Percentiles rank a stretch among this genome's conserved stretches.
phyloP scores from a whole-genome alignment of 345 rosid species.

The Bruguiera parviflora region DNA sequence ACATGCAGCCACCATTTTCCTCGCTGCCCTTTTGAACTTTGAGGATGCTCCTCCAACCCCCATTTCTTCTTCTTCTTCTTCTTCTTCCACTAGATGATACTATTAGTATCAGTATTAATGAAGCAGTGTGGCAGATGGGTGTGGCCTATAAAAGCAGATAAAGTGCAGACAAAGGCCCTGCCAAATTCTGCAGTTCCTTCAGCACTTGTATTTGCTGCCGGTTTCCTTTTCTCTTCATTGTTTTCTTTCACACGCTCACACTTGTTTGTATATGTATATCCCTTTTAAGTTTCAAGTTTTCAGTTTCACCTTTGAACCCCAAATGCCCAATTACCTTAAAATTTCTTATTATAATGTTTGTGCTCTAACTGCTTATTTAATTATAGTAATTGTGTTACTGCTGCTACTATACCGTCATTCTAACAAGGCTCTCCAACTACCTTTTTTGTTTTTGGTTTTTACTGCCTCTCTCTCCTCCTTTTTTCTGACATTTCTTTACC shows the following conservation, averaged over 20 bases:
- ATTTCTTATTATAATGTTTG: too few relatives aligned
- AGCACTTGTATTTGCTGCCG: background rate
- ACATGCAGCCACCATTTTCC: conserved; percentile 67
- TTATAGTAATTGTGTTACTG: too few relatives aligned
- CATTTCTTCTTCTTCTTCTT: conserved; percentile 17
- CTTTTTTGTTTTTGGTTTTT: background rate
- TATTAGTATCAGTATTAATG: background rate
- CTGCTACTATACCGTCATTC: background rate
- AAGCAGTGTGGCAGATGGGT: background rate
- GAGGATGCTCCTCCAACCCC: conserved; percentile 46
- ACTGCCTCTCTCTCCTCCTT: background rate
- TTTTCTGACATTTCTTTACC: background rate
- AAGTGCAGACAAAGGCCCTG: conserved; percentile 13
- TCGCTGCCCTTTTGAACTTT: conserved; percentile 60
- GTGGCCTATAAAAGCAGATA: conserved; percentile 9
- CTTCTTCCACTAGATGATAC: background rate
- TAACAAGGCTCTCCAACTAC: background rate
- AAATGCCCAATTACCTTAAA: too few relatives aligned
- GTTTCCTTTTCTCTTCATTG: background rate
- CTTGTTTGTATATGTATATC: background rate
- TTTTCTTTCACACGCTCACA: conserved; percentile 1
- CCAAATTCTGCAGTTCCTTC: conserved; percentile 14
- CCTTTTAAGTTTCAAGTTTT: background rate
- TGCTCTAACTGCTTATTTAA: too few relatives aligned
- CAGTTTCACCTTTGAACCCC: background rate